These are phyloP conservation scores for Plasmodium knowlesi DNA, from an alignment of 169 alveolate species.

Conservation along the genomic window DNA sequence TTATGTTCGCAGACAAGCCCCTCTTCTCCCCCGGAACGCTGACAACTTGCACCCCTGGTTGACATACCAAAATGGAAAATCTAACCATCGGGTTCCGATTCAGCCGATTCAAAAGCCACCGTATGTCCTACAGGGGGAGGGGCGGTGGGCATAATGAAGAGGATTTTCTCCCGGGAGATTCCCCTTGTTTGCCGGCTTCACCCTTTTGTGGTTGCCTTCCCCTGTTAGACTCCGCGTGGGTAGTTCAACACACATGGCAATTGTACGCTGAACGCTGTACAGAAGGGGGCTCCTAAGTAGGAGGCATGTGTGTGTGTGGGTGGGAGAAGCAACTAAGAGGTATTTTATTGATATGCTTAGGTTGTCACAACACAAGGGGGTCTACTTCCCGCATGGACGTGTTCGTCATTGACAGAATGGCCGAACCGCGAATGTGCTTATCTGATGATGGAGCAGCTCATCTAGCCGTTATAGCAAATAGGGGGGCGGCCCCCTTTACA, in stretches of 20 bases:
- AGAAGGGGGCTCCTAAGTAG: too few species aligned
- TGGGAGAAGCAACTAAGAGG: neutral
- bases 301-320: neutral
- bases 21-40: neutral
- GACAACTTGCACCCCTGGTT: neutral
- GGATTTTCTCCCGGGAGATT: too few species aligned
- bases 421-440: too few species aligned
- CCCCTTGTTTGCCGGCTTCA: too few species aligned
- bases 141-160: too few species aligned
- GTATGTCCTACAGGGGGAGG: neutral
- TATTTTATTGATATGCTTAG: neutral
- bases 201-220: too few species aligned
- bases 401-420: neutral
- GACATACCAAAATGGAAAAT: neutral
- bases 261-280: too few species aligned
- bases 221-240: too few species aligned
- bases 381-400: neutral
- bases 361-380: neutral
- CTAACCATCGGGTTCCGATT: neutral
- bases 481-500: neutral
- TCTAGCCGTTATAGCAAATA: neutral
- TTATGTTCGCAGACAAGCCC: neutral
- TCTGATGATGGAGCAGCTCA: neutral
- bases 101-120: neutral
- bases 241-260: too few species aligned